Percentiles rank a stretch among this genome's conserved stretches.
phyloP scores from a whole-genome alignment of 805 yeast genomes.

The Saccharomycopsis javanensis region DNA sequence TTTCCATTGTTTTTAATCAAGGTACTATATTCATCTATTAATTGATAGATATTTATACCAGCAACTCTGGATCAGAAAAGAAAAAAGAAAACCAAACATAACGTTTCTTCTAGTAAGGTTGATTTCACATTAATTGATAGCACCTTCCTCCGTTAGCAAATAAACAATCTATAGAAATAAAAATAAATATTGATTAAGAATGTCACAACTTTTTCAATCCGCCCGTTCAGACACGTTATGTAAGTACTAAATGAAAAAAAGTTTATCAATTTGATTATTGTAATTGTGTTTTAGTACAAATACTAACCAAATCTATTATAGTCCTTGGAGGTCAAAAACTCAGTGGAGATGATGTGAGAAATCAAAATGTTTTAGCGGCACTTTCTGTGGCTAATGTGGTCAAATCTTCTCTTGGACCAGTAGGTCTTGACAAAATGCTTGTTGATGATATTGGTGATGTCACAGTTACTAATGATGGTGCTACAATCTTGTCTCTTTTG shows the following conservation, averaged over 20 bases:
- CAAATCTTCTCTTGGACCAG: constrained; percentile 94
- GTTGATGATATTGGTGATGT: constrained; percentile 99
- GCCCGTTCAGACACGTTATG: constrained; percentile 86
- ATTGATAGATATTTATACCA: neutral
- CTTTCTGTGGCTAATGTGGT: constrained; percentile 88
- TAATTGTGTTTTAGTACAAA: no score
- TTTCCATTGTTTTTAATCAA: neutral
- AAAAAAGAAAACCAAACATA: no score
- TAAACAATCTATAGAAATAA: no score
- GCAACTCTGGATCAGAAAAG: no score
- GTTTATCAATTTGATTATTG: no score
- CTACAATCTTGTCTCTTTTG: constrained; percentile 79
- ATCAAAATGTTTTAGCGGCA: constrained; percentile 94
- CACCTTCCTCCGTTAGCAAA: no score
- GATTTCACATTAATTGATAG: no score
- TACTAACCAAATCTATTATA: constrained; percentile 18
- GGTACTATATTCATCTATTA: neutral
- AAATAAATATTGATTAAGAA: constrained; percentile 17
- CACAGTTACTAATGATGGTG: constrained; percentile 97
- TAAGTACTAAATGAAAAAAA: constrained; percentile 25
- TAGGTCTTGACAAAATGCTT: constrained; percentile 95
- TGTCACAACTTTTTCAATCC: constrained; percentile 61
- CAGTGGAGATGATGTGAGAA: constrained; percentile 92
- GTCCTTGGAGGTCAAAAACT: constrained; percentile 92
- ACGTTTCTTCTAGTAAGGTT: no score